phyloP scores from a whole-genome alignment of 192 early-diverging fungal genomes.

The Chytriomyces sp. region DNA sequence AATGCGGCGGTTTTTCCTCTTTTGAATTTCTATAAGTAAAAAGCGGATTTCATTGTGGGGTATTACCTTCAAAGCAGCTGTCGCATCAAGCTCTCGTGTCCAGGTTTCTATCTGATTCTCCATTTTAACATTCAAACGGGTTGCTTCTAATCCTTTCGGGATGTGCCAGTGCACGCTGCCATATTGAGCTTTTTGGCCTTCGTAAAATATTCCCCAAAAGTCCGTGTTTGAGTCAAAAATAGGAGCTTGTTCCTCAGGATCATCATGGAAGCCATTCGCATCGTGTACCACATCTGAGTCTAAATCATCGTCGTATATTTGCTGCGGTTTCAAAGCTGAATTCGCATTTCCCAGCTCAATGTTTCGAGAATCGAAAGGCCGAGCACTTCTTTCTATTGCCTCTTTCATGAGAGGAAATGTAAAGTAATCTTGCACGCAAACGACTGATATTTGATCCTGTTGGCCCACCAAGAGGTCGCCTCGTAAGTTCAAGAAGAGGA shows the following conservation, averaged over 20 bases:
- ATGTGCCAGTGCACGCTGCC: slow-evolving; percentile 27
- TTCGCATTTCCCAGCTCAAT: neutral
- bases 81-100: neutral
- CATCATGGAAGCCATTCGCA: slow-evolving; percentile 38
- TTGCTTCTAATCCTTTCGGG: neutral
- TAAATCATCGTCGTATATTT: slow-evolving; percentile 6
- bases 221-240: slow-evolving; percentile 46
- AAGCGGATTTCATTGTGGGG: neutral
- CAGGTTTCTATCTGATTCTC: slow-evolving; percentile 1
- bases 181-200: slow-evolving; percentile 30
- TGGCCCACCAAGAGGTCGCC: slow-evolving; percentile 42
- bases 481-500: slow-evolving; percentile 38
- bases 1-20: slow-evolving; percentile 41
- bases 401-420: slow-evolving; percentile 13
- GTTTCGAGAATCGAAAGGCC: neutral
- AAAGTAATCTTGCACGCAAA: slow-evolving; percentile 41
- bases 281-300: slow-evolving; percentile 5
- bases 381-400: slow-evolving; percentile 1
- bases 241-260: slow-evolving; percentile 32
- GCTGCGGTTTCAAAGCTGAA: neutral
- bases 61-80: neutral
- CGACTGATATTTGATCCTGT: slow-evolving; percentile 28
- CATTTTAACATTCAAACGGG: neutral
- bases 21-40: neutral
- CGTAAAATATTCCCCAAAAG: slow-evolving; percentile 49